Conservation (phyloP, 805 yeast species). For the Schwanniomyces polymorphus region DNA sequence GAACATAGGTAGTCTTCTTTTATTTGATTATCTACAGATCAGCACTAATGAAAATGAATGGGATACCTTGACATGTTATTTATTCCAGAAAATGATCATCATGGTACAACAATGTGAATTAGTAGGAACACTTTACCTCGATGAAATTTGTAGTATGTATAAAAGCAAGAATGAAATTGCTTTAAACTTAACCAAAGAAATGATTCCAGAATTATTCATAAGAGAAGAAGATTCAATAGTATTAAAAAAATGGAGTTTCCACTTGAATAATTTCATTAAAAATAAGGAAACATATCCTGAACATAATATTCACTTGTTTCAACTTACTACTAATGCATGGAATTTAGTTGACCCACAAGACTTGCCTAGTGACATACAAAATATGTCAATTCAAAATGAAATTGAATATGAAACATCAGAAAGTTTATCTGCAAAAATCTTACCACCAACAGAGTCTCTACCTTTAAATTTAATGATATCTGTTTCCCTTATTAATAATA, state of each 20-base stretch:
- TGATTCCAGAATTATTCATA: constrained; percentile 45
- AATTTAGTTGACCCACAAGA: constrained; percentile 29
- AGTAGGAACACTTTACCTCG: constrained; percentile 43
- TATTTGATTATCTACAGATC: constrained; percentile 44
- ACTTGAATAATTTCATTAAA: constrained; percentile 15
- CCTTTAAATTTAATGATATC: constrained; percentile 45
- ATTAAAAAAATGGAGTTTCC: constrained; percentile 43
- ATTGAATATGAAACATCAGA: constrained; percentile 45
- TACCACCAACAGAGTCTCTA: constrained; percentile 39
- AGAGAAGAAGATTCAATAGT: constrained; percentile 28
- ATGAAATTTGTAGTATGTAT: constrained; percentile 28
- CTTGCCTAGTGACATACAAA: constrained; percentile 40
- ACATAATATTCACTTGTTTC: constrained; percentile 33
- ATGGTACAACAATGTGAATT: constrained; percentile 24
- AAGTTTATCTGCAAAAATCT: constrained; percentile 31
- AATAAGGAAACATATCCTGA: constrained; percentile 5
- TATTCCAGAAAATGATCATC: constrained; percentile 31
- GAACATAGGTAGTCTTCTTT: constrained; percentile 19
- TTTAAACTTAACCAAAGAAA: constrained; percentile 38
- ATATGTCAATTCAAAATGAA: constrained; percentile 34
- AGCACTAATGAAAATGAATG: constrained; percentile 45
- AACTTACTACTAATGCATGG: constrained; percentile 56
- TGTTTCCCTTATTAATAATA: constrained; percentile 37
- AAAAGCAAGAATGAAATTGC: constrained; percentile 22
- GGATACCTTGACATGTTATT: constrained; percentile 33